phyloP scores from a whole-genome alignment of 768 basidiomycete genomes.

The Suillus tomentosus region DNA sequence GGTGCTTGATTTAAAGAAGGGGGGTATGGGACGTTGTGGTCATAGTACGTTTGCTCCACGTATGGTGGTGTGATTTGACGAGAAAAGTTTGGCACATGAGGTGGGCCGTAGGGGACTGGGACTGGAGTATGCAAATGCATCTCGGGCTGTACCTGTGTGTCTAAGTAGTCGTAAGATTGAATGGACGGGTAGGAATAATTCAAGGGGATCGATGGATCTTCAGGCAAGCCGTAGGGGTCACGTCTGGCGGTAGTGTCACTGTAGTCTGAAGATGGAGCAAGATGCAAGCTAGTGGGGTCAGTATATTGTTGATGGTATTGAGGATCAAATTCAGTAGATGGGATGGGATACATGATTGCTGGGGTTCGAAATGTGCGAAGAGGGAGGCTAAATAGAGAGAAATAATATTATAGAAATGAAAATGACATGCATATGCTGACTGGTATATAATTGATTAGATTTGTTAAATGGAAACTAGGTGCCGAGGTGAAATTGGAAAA shows the following conservation, averaged over 20 bases:
- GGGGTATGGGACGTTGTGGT: constrained; percentile 19
- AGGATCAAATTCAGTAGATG: background rate
- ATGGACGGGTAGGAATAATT: constrained; percentile 21
- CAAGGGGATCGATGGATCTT: constrained; percentile 12
- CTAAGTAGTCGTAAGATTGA: constrained; percentile 11
- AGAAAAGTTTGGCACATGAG: constrained; percentile 1
- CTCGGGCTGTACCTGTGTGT: background rate
- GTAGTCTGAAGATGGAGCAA: background rate
- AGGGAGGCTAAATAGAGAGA: background rate
- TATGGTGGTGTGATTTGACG: constrained; percentile 16
- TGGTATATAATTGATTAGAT: background rate
- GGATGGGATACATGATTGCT: constrained; percentile 9
- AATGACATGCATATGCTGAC: background rate
- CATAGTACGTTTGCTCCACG: constrained; percentile 12
- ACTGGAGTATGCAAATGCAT: constrained; percentile 33
- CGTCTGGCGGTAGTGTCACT: background rate
- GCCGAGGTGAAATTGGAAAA: background rate
- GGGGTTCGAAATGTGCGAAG: background rate
- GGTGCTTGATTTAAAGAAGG: constrained; percentile 8
- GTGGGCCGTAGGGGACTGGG: constrained; percentile 22
- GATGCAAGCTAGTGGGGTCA: background rate
- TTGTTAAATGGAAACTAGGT: background rate
- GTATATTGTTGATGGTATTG: background rate
- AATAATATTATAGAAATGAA: background rate
- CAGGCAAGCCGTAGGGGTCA: background rate